phyloP scores from a whole-genome alignment of 2,329 filamentous ascomycete genomes.

The Venturia effusa region DNA sequence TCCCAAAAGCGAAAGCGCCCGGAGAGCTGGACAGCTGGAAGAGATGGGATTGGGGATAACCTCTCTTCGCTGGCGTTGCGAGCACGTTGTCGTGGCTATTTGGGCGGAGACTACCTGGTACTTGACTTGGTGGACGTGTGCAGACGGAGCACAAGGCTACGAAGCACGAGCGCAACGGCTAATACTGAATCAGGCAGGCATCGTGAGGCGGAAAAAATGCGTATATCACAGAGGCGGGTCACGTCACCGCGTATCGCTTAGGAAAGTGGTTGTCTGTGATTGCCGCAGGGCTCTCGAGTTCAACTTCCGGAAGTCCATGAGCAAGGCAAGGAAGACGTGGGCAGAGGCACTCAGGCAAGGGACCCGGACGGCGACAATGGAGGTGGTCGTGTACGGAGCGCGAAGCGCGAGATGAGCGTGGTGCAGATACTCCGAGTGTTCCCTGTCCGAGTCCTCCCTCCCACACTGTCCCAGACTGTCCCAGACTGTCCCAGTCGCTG shows the following conservation, averaged over 20 bases:
- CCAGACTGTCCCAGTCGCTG: too few relatives aligned
- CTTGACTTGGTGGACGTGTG: neutral
- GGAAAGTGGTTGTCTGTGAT: too few relatives aligned
- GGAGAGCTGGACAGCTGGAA: neutral
- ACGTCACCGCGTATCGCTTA: neutral
- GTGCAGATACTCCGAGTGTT: too few relatives aligned
- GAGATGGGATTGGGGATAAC: neutral
- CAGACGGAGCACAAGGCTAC: slow-evolving; percentile 2
- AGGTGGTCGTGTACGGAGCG: too few relatives aligned
- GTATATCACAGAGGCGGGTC: neutral
- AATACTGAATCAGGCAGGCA: slow-evolving; percentile 1
- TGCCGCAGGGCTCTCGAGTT: too few relatives aligned
- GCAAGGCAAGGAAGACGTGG: neutral
- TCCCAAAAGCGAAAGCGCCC: neutral
- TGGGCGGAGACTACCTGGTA: neutral
- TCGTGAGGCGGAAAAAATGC: neutral
- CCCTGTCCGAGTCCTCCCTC: too few relatives aligned
- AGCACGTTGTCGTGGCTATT: neutral
- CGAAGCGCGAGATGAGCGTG: too few relatives aligned
- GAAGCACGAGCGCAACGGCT: slow-evolving; percentile 10
- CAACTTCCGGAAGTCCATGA: neutral
- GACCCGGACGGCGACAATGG: too few relatives aligned
- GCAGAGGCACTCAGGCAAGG: too few relatives aligned
- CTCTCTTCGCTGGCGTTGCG: neutral
- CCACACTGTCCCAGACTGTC: too few relatives aligned